Evolutionary conservation across 768 basidiomycete species (phyloP), one percentile per base, ranked within the genome.

Genomic region (Auricularia sp.): DNA sequence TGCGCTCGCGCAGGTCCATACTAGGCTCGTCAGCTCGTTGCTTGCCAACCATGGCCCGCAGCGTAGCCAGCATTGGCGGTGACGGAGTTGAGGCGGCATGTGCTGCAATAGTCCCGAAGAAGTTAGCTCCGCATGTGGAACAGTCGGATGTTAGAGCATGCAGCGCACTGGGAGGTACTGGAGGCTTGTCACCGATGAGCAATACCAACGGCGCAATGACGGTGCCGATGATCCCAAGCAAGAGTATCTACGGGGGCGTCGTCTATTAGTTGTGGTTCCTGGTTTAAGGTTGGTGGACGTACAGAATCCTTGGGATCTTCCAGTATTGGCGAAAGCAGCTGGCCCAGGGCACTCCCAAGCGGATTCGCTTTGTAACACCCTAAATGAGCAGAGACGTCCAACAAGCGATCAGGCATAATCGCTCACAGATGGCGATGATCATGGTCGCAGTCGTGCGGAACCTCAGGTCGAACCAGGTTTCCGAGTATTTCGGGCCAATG

Each of bases 371-470:
- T 29, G 54, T 7, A 62, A 8, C 43, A n/a, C 36, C 7, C 16
- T 43, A 43, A 64, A 63, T 43, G 67, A 21, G 39, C 54, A 56
- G 61, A 47, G 62, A 61, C 73, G 63, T 64, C 82, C 84, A 77
- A 54, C 85, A 1, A 8, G 21, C 47, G 82, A 42, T 29, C 29
- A 29, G 29, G 29, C 2, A 29, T 29, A 29, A 29, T 29, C 29
- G 63, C 76, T 29, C 39, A 79, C 81, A 75, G 35, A 84, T 69
- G 8, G 82, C 77, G 62, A 84, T 76, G 43, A 81, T 58, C 82
- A 83, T 83, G n/a, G 83, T 93, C 12, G 89, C 89, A 0, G 91
- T 92, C 2, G 88, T 91, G 51, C 91, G 80, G 14, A 87, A 84
- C 65, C 82, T 77, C 59, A 91, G 74, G 66, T 88, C 84, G 69